Evolutionary conservation across 2,329 filamentous ascomycete species (phyloP).

Genomic region (Microcyclosporella mali): DNA sequence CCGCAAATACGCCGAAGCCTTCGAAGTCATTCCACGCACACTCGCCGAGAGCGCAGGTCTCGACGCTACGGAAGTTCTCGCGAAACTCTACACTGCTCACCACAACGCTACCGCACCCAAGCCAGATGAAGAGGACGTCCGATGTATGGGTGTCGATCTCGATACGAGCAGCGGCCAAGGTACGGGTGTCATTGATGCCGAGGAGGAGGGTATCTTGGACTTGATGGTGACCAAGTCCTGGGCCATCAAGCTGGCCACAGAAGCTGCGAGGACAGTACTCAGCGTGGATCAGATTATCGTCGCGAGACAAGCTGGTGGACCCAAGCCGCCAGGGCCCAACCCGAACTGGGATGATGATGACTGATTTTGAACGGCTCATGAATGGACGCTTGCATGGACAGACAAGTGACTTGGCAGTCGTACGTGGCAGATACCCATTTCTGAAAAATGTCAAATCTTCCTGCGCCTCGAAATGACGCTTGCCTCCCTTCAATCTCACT

Average conservation of each 20-base stretch:
- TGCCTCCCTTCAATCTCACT: too few relatives aligned
- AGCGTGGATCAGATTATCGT: constrained; percentile 99
- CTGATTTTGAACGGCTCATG: not conserved
- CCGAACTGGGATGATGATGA: constrained; percentile 65
- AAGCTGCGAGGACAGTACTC: constrained; percentile 86
- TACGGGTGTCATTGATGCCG: constrained; percentile 79
- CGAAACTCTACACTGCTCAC: constrained; percentile 86
- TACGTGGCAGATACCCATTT: too few relatives aligned
- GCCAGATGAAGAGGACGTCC: constrained; percentile 62
- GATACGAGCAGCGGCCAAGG: constrained; percentile 79
- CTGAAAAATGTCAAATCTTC: too few relatives aligned
- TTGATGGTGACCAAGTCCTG: constrained; percentile 87
- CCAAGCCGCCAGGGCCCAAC: constrained; percentile 93
- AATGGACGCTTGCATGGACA: too few relatives aligned
- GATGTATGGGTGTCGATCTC: constrained; percentile 89
- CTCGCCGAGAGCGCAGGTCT: constrained; percentile 91
- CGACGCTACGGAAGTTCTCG: constrained; percentile 94
- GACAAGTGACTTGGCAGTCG: too few relatives aligned
- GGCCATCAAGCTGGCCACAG: constrained; percentile 95
- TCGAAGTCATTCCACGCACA: constrained; percentile 91
- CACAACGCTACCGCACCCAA: constrained; percentile 22
- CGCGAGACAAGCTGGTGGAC: constrained; percentile 90
- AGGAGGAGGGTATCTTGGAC: constrained; percentile 84
- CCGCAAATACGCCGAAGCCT: constrained; percentile 94
- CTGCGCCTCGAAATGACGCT: too few relatives aligned